Conservation (phyloP, 768 basidiomycete species). For the button mushroom (Agaricus bisporus) region DNA sequence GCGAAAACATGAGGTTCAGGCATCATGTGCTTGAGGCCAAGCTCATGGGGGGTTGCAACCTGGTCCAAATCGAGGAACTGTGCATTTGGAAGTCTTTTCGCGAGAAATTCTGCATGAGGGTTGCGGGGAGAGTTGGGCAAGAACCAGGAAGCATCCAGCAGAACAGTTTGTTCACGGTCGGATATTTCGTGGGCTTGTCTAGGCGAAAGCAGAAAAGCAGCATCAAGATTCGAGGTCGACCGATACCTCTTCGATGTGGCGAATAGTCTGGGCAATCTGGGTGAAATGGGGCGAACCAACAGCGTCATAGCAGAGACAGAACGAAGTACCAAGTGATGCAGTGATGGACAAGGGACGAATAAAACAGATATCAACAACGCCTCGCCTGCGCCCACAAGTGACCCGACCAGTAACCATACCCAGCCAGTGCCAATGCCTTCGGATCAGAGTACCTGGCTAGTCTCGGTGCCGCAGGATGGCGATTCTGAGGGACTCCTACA, state of each 20-base stretch:
- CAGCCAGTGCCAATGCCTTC: slow-evolving; percentile 65
- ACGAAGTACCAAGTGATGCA: too few relatives aligned
- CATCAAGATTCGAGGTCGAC: slow-evolving; percentile 18
- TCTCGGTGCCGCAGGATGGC: slow-evolving; percentile 81
- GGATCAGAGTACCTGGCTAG: slow-evolving; percentile 92
- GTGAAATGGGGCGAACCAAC: slow-evolving; percentile 7
- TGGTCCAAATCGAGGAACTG: slow-evolving; percentile 77
- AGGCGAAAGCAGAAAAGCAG: slow-evolving; percentile 51
- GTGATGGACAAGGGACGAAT: not conserved
- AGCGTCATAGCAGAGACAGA: not conserved
- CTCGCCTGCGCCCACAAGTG: slow-evolving; percentile 7
- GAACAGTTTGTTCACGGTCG: slow-evolving; percentile 27
- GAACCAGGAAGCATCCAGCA: slow-evolving; percentile 85
- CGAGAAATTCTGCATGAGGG: slow-evolving; percentile 59
- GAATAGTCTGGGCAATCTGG: not conserved
- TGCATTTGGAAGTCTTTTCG: slow-evolving; percentile 64
- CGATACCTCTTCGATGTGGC: slow-evolving; percentile 28
- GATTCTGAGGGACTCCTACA: slow-evolving; percentile 73
- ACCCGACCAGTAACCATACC: slow-evolving; percentile 7
- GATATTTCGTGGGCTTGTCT: slow-evolving; percentile 34
- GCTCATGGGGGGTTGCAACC: slow-evolving; percentile 64
- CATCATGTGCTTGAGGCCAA: slow-evolving; percentile 94
- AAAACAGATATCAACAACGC: slow-evolving; percentile 13
- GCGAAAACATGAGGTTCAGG: slow-evolving; percentile 68
- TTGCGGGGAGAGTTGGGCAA: slow-evolving; percentile 86